These are phyloP conservation scores for Trichoderma erinaceum DNA, from an alignment of 495 filamentous ascomycete genomes.

Conservation along the genomic window DNA sequence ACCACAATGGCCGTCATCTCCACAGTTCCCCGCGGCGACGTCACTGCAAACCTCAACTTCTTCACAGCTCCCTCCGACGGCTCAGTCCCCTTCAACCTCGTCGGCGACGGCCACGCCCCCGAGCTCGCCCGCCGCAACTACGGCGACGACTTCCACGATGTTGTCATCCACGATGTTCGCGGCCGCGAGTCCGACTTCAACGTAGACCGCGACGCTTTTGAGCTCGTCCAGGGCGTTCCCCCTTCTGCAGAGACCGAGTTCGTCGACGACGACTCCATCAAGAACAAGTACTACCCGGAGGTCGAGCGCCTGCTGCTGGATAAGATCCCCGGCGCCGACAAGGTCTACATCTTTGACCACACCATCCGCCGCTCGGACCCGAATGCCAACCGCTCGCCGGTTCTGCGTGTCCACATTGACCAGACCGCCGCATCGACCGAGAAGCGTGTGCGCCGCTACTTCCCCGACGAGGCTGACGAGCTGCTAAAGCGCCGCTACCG, in stretches of 20 bases:
- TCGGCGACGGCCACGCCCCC: conserved; percentile 48
- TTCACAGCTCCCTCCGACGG: conserved; percentile 58
- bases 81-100: conserved; percentile 61
- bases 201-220: conserved; percentile 71
- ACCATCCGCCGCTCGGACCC: conserved; percentile 64
- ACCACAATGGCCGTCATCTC: conserved; percentile 30
- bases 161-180: conserved; percentile 61
- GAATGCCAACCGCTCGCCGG: conserved; percentile 53
- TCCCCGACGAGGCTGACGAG: conserved; percentile 45
- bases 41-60: conserved; percentile 61
- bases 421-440: conserved; percentile 62
- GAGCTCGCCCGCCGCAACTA: conserved; percentile 61
- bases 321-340: conserved; percentile 53
- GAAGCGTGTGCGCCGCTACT: conserved; percentile 59
- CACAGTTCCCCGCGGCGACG: conserved; percentile 59
- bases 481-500: conserved; percentile 60
- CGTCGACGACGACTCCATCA: conserved; percentile 55
- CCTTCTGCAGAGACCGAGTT: conserved; percentile 53
- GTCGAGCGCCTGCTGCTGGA: conserved; percentile 59
- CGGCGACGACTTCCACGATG: conserved; percentile 34
- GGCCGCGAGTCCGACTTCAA: conserved; percentile 56
- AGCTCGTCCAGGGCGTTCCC: conserved; percentile 44
- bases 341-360: conserved; percentile 80
- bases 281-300: conserved; percentile 74
- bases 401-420: conserved; percentile 73